These are phyloP conservation scores for Trametes villosa DNA, from an alignment of 768 basidiomycete species.

Conservation along the genomic window DNA sequence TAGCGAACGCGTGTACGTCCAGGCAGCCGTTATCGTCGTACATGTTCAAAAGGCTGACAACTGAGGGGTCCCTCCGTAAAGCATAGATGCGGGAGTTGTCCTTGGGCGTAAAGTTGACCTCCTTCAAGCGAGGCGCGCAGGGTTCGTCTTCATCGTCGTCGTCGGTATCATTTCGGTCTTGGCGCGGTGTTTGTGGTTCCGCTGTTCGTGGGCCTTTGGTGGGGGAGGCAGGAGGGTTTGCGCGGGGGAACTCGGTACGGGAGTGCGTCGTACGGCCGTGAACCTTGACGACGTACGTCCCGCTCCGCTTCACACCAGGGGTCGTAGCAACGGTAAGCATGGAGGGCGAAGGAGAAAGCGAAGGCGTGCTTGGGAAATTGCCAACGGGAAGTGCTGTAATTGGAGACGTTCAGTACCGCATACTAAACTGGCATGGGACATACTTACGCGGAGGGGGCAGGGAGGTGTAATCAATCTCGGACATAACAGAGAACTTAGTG, in stretches of 20 bases:
- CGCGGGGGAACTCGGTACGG: conserved; percentile 67
- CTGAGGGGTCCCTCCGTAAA: conserved; percentile 78
- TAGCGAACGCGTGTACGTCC: conserved; percentile 65
- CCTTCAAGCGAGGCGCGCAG: conserved; percentile 32
- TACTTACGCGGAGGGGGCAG: conserved; percentile 75
- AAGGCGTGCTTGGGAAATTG: conserved; percentile 3
- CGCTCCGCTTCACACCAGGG: conserved; percentile 54
- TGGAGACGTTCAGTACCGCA: conserved; percentile 14
- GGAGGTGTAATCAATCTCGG: conserved; percentile 58
- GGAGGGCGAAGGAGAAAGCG: conserved; percentile 22
- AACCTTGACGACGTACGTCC: conserved; percentile 76
- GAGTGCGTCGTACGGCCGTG: conserved; percentile 63
- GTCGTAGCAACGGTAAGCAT: conserved; percentile 31
- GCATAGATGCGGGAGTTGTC: conserved; percentile 57
- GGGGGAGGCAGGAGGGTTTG: conserved; percentile 46
- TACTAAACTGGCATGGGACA: neutral
- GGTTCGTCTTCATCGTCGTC: conserved; percentile 24
- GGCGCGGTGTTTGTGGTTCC: conserved; percentile 29
- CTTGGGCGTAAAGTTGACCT: conserved; percentile 44
- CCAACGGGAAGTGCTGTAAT: conserved; percentile 41
- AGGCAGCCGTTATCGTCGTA: conserved; percentile 77
- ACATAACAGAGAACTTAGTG: conserved; percentile 60
- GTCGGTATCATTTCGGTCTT: conserved; percentile 19
- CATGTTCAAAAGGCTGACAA: conserved; percentile 70
- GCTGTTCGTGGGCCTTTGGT: conserved; percentile 28